Percentiles rank a stretch among this genome's conserved stretches.
phyloP scores from a whole-genome alignment of 176 grass and related monocot genomes.

The Lolium multiflorum region DNA sequence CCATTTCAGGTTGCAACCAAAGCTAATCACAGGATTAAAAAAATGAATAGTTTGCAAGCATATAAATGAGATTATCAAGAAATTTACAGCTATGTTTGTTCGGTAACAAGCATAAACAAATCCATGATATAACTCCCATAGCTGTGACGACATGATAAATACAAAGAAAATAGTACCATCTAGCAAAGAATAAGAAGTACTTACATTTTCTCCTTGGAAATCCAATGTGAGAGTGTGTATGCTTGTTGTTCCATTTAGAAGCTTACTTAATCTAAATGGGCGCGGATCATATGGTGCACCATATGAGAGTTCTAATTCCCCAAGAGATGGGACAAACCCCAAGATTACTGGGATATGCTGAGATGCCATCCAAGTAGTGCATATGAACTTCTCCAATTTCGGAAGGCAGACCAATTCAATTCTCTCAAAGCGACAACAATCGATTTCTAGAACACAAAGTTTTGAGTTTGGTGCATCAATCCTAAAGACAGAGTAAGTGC shows the following conservation, averaged over 20 bases:
- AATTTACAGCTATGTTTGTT: neutral
- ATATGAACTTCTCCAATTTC: neutral
- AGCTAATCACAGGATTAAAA: neutral
- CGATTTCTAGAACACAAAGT: neutral
- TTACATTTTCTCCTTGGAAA: slow-evolving; percentile 10
- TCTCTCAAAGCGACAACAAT: neutral
- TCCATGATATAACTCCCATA: neutral
- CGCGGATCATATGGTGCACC: neutral
- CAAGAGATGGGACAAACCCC: neutral
- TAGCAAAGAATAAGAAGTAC: too few relatives aligned
- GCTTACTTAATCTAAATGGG: neutral
- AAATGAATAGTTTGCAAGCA: neutral
- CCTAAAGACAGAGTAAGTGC: neutral
- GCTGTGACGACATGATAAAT: neutral
- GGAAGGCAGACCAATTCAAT: slow-evolving; percentile 2
- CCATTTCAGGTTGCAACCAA: slow-evolving; percentile 4
- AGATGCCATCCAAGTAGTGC: neutral
- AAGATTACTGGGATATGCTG: neutral
- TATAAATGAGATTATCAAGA: neutral
- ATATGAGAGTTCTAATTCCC: neutral
- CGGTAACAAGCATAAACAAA: neutral
- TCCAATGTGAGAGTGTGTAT: slow-evolving; percentile 16
- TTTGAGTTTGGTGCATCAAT: slow-evolving; percentile 22
- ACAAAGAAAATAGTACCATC: neutral
- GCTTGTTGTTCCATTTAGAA: neutral